Percentiles rank a stretch among this genome's conserved stretches.
Evolutionary conservation across 2,329 filamentous ascomycete species (phyloP).

Genomic region (Chrysoporthe cubensis): DNA sequence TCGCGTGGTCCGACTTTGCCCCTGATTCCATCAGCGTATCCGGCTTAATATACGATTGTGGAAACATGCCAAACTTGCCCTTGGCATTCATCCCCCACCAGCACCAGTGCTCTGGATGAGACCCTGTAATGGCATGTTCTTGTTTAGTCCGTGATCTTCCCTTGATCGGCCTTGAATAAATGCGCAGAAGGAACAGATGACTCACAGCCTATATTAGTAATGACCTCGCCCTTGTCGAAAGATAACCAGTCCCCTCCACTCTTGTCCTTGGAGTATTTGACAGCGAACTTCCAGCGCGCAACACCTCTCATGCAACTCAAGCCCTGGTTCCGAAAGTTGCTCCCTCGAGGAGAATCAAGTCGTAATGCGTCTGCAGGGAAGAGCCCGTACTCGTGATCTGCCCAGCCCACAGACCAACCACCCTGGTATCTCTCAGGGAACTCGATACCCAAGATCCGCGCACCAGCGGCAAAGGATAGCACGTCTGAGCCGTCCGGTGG

Average conservation of each 20-base stretch:
- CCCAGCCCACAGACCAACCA: constrained; percentile 61
- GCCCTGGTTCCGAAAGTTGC: constrained; percentile 50
- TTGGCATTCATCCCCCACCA: constrained; percentile 58
- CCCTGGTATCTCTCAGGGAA: constrained; percentile 57
- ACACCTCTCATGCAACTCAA: constrained; percentile 52
- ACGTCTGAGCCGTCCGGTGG: constrained; percentile 16
- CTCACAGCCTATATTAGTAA: constrained; percentile 66
- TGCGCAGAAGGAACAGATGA: constrained; percentile 24
- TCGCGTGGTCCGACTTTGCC: constrained; percentile 37
- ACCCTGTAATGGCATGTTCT: constrained; percentile 41
- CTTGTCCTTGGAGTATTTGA: constrained; percentile 41
- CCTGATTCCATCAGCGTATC: constrained; percentile 47
- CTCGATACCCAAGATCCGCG: constrained; percentile 53
- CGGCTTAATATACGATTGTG: constrained; percentile 52
- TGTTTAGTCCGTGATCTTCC: background rate
- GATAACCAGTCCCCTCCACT: constrained; percentile 51
- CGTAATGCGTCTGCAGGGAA: constrained; percentile 53
- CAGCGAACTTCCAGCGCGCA: constrained; percentile 54
- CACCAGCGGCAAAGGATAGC: constrained; percentile 44
- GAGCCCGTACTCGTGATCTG: constrained; percentile 53
- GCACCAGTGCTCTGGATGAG: constrained; percentile 56
- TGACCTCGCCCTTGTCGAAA: constrained; percentile 69
- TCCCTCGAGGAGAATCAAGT: constrained; percentile 49
- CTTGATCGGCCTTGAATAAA: background rate
- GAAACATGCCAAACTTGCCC: constrained; percentile 59